phyloP scores from a whole-genome alignment of 164 flowering plant species.

The Aristolochia californica region DNA sequence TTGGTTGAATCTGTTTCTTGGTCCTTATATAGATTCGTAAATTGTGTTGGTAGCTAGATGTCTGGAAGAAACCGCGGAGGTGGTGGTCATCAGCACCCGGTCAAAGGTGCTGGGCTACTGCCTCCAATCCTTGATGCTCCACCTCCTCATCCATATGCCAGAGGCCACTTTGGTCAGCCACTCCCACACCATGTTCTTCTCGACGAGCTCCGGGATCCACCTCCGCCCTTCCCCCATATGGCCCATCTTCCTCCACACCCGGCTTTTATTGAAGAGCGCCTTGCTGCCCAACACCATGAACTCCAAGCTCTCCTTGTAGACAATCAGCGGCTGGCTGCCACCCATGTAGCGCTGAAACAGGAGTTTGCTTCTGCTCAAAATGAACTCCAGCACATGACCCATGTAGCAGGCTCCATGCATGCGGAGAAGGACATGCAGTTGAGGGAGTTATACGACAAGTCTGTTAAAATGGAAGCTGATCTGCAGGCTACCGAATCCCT shows the following conservation, averaged over 20 bases:
- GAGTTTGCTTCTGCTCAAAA: conserved; percentile 63
- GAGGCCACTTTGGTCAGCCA: conserved; percentile 21
- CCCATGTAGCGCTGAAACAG: conserved; percentile 92
- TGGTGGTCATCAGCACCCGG: conserved; percentile 40
- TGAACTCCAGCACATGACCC: conserved; percentile 55
- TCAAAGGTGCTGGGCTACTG: conserved; percentile 28
- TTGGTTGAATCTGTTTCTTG: too few relatives aligned
- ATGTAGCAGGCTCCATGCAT: conserved; percentile 35
- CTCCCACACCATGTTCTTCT: conserved; percentile 55
- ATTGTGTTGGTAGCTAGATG: conserved; percentile 20
- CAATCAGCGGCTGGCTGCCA: conserved; percentile 84
- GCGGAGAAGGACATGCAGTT: conserved; percentile 58
- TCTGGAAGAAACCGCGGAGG: conserved; percentile 52
- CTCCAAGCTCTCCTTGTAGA: conserved; percentile 68
- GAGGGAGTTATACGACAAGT: conserved; percentile 71
- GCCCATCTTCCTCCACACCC: conserved; percentile 36
- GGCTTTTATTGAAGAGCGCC: conserved; percentile 65
- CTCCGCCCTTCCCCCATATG: conserved; percentile 31
- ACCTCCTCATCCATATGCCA: conserved; percentile 22
- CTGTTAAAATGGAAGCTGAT: conserved; percentile 56
- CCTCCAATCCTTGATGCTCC: conserved; percentile 45
- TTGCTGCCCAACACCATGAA: conserved; percentile 71
- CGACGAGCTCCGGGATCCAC: conserved; percentile 55
- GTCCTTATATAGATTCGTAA: too few relatives aligned
- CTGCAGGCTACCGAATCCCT: conserved; percentile 57